phyloP scores from a whole-genome alignment of 148 eudicot species.

The Beta vulgaris region DNA sequence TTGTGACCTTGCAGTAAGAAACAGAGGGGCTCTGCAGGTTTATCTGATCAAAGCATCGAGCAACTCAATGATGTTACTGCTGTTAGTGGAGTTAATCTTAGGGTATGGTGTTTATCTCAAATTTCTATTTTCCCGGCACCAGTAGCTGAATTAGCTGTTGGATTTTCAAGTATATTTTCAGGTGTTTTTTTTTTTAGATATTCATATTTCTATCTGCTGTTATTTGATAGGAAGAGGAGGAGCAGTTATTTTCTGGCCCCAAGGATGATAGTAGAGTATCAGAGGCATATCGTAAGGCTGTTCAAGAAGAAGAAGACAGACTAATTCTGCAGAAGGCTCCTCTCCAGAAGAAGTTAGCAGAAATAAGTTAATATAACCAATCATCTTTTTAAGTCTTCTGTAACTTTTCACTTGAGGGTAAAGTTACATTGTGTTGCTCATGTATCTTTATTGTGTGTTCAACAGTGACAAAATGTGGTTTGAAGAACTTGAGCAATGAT shows the following conservation, averaged over 20 bases:
- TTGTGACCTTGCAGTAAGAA: slow-evolving; percentile 60
- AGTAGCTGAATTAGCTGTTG: neutral
- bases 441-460: slow-evolving; percentile 12
- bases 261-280: slow-evolving; percentile 84
- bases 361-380: slow-evolving; percentile 61
- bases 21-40: slow-evolving; percentile 73
- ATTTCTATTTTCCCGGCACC: neutral
- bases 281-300: slow-evolving; percentile 87
- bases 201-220: too few relatives aligned
- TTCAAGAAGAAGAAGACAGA: slow-evolving; percentile 95
- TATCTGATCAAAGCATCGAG: slow-evolving; percentile 86
- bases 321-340: slow-evolving; percentile 76
- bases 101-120: slow-evolving; percentile 46
- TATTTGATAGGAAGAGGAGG: slow-evolving; percentile 94
- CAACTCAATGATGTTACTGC: slow-evolving; percentile 99
- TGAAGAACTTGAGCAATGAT: slow-evolving; percentile 71
- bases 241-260: slow-evolving; percentile 78
- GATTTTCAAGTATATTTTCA: too few relatives aligned
- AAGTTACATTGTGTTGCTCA: neutral
- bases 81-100: slow-evolving; percentile 92
- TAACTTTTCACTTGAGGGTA: neutral
- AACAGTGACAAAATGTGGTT: slow-evolving; percentile 73
- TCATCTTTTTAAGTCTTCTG: slow-evolving; percentile 7
- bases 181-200: too few relatives aligned
- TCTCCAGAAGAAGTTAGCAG: slow-evolving; percentile 75